Evolutionary conservation across 31 red algal genomes (phyloP), one percentile per base, ranked within the genome.

Genomic region (Asparagopsis taxiformis): DNA sequence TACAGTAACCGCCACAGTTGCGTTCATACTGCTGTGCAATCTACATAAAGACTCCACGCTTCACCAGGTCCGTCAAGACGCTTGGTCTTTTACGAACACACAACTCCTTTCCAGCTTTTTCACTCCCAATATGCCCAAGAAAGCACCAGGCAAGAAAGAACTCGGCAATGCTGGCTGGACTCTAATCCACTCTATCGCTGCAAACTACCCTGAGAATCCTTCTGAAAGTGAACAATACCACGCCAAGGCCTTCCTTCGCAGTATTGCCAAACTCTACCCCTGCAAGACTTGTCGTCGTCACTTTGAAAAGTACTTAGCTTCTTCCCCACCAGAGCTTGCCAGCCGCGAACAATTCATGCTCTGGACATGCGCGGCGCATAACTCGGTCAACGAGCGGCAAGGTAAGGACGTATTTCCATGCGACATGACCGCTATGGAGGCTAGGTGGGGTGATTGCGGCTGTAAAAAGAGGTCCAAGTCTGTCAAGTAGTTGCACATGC

Each of bases 321-420:
- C 71, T 20, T 60, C 46, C 8, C 82, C 82, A 0, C 82, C 82
- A 15, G 61, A 76, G 36, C 38, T 86, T 2, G 52, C 65, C 35
- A 80, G 58, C 68, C 30, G 85, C 22, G 68, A 73, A 7, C 9
- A 48, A 30, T 90, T 90, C 38, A 62, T 90, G 52, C 24, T 90
- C 2, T 90, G 85, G 85, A 64, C 85, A 44, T 90, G 85, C 53
- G 75, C 34, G 7, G 85, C 85, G 0, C 85, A 90, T 28, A 90
- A 90, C 48, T 75, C 49, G 2, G 85, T 90, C 68, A 81, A 79
- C 39, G 34, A 50, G 10, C 51, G 85, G 23, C 51, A 74, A 17
- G 73, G 85, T 1, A 90, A 90, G 56, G 21, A 22, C 5, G 70
- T 59, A n/a, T 80, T 90, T 53, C 85, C 74, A 4, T 90, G 85